Percentiles rank a stretch among this genome's conserved stretches.
Conservation (phyloP, 208 protist species). For the Trypanosoma melophagium region DNA sequence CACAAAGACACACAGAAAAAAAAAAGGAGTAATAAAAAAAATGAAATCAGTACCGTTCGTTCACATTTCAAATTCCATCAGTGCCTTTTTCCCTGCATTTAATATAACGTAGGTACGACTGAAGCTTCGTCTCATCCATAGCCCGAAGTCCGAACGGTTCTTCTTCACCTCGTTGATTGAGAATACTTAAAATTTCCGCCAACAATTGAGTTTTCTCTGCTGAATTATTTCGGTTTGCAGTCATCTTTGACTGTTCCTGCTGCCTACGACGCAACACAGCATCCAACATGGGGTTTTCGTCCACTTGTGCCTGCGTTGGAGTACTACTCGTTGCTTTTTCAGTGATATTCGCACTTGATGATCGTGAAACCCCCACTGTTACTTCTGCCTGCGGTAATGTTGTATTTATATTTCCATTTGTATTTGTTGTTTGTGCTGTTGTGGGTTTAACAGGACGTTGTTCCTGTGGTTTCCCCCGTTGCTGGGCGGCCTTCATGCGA, state of each 20-base stretch:
- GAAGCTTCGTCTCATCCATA: constrained; percentile 63
- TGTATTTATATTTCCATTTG: background rate
- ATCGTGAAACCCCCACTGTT: too few species aligned
- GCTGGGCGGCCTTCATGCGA: constrained; percentile 36
- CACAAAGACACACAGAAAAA: too few species aligned
- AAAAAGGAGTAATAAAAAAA: too few species aligned
- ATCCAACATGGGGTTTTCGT: constrained; percentile 60
- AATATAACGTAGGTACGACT: constrained; percentile 61
- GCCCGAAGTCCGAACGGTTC: constrained; percentile 75
- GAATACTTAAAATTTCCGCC: constrained; percentile 52
- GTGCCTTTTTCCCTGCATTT: constrained; percentile 46
- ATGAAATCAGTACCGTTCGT: too few species aligned
- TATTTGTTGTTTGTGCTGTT: background rate
- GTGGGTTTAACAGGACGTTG: background rate
- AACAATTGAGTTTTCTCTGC: constrained; percentile 58
- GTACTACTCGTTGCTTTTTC: too few species aligned
- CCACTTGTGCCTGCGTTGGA: background rate
- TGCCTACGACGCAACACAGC: constrained; percentile 75
- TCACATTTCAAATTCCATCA: too few species aligned
- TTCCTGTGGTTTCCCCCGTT: constrained; percentile 21
- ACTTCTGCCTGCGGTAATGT: too few species aligned
- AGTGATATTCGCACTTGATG: too few species aligned
- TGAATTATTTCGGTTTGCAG: constrained; percentile 25
- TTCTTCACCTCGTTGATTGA: constrained; percentile 42
- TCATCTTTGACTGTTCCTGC: constrained; percentile 30